Percentiles rank a stretch among this genome's conserved stretches.
phyloP scores from a whole-genome alignment of 768 basidiomycete genomes.

The Hydnomerulius pinastri region DNA sequence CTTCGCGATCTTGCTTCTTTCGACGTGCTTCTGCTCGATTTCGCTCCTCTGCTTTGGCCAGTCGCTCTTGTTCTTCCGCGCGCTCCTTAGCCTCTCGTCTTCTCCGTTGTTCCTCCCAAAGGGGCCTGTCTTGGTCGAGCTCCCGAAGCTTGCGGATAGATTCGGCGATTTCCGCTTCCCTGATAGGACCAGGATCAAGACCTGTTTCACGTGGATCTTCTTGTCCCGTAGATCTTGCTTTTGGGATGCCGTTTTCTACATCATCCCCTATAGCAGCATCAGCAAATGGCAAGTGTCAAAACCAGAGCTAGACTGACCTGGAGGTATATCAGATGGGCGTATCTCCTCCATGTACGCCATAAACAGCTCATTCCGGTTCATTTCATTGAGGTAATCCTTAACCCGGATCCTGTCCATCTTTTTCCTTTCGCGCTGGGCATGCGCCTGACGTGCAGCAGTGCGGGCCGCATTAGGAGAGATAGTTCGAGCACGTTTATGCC shows the following conservation, averaged over 20 bases:
- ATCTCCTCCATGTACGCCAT: slow-evolving; percentile 44
- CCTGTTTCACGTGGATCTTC: background rate
- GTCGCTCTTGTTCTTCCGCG: slow-evolving; percentile 43
- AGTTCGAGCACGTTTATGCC: slow-evolving; percentile 52
- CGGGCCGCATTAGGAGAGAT: slow-evolving; percentile 43
- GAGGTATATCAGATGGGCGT: slow-evolving; percentile 12
- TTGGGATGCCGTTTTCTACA: background rate
- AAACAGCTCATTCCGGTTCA: slow-evolving; percentile 39
- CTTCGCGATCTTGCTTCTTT: slow-evolving; percentile 24
- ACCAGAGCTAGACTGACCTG: slow-evolving; percentile 16
- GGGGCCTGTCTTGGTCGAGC: slow-evolving; percentile 60
- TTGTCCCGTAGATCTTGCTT: slow-evolving; percentile 6
- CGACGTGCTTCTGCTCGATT: slow-evolving; percentile 34
- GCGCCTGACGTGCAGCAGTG: slow-evolving; percentile 40
- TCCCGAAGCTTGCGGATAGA: slow-evolving; percentile 69
- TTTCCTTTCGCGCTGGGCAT: slow-evolving; percentile 41
- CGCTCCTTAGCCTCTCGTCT: slow-evolving; percentile 45
- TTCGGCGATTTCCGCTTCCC: slow-evolving; percentile 53
- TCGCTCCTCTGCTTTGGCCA: slow-evolving; percentile 35
- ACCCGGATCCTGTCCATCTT: slow-evolving; percentile 43
- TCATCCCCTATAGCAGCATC: slow-evolving; percentile 15
- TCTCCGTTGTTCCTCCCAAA: slow-evolving; percentile 59
- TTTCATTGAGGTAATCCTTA: slow-evolving; percentile 40
- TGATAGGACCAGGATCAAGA: slow-evolving; percentile 39
- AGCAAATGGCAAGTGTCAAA: background rate